These are phyloP conservation scores for Chloris gayana DNA, from an alignment of 176 grass and related monocot genomes.

Conservation along the genomic window DNA sequence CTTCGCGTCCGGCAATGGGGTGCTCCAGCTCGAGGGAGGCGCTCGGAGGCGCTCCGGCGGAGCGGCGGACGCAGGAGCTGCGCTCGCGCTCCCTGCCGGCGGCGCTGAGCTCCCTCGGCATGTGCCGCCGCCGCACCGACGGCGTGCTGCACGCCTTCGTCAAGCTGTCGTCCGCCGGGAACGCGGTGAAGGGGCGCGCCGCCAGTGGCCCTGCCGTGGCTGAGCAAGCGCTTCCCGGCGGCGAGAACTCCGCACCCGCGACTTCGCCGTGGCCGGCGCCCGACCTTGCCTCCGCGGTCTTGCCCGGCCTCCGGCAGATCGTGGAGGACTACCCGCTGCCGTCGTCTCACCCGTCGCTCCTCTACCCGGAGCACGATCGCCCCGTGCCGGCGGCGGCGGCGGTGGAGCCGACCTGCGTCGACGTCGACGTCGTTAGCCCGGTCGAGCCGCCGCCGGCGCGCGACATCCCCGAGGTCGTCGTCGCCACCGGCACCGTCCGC, in stretches of 20 bases:
- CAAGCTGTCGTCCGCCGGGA: slow-evolving; percentile 5
- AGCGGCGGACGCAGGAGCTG: background rate
- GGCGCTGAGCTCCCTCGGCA: slow-evolving; percentile 50
- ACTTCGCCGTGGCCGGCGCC: background rate
- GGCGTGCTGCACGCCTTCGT: slow-evolving; percentile 23
- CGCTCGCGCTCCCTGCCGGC: slow-evolving; percentile 9
- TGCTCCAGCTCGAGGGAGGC: slow-evolving; percentile 70
- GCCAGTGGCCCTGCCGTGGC: too few relatives aligned
- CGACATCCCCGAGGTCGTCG: slow-evolving; percentile 45
- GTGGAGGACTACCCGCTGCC: slow-evolving; percentile 14
- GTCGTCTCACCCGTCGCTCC: slow-evolving; percentile 31
- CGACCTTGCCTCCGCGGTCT: slow-evolving; percentile 48
- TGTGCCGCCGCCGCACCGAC: slow-evolving; percentile 35
- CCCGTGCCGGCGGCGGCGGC: background rate
- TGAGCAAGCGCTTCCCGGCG: slow-evolving; percentile 3
- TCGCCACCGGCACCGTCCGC: slow-evolving; percentile 40
- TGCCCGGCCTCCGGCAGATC: slow-evolving; percentile 35
- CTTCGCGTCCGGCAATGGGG: slow-evolving; percentile 53
- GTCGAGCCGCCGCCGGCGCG: background rate
- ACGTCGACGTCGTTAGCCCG: background rate
- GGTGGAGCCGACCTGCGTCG: background rate
- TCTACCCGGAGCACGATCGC: slow-evolving; percentile 40
- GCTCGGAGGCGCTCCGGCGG: slow-evolving; percentile 5
- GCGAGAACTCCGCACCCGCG: slow-evolving; percentile 36
- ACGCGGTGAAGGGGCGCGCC: background rate